A percentile compares a stretch with the other conserved stretches of the same genome.
Conservation (phyloP, 345 rosid species). For the Microthlaspi erraticum region DNA sequence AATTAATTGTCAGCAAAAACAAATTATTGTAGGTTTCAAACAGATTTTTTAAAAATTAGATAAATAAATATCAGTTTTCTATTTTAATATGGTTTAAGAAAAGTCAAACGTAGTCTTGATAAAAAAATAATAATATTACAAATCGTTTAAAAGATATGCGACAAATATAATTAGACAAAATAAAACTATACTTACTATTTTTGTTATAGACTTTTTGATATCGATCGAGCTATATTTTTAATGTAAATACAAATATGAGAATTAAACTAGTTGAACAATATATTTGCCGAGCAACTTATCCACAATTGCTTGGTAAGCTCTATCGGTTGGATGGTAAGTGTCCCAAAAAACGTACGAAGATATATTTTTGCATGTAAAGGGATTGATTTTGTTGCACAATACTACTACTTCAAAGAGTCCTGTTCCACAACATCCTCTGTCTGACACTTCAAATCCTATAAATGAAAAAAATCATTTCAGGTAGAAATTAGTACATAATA, state of each 20-base stretch:
- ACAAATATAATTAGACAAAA: too few species aligned
- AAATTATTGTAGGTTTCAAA: too few species aligned
- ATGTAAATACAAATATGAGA: not conserved
- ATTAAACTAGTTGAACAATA: not conserved
- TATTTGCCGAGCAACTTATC: conserved; percentile 26
- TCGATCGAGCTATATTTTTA: too few species aligned
- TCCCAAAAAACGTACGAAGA: conserved; percentile 61
- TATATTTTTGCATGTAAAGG: conserved; percentile 46
- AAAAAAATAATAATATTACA: too few species aligned
- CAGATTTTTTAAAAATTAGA: too few species aligned
- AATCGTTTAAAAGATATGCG: too few species aligned
- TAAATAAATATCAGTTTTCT: too few species aligned
- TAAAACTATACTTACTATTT: too few species aligned
- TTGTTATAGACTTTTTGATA: too few species aligned
- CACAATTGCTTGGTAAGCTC: conserved; percentile 48
- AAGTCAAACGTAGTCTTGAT: too few species aligned
- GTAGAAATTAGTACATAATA: not conserved
- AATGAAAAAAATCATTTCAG: not conserved
- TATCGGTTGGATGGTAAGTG: conserved; percentile 68
- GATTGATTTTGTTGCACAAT: conserved; percentile 49
- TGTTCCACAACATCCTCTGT: conserved; percentile 65
- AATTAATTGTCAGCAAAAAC: too few species aligned
- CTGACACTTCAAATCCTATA: conserved; percentile 48
- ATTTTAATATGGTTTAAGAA: too few species aligned
- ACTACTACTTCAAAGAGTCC: conserved; percentile 53